Evolutionary conservation across 2,329 filamentous ascomycete species (phyloP).

Genomic region (Stachybotrys chartarum): DNA sequence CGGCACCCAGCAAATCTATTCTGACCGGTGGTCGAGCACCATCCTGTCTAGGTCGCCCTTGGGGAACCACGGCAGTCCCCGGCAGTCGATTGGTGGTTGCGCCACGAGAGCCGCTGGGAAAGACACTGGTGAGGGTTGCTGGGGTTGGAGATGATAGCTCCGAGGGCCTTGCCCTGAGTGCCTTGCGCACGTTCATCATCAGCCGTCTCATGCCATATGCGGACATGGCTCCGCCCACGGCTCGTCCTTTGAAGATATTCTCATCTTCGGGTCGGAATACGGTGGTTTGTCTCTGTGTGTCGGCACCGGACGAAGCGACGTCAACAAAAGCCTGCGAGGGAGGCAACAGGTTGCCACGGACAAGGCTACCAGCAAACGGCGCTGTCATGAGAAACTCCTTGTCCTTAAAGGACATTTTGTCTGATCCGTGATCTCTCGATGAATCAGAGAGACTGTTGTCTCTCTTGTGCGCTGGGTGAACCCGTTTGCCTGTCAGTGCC

Average conservation of each 20-base stretch:
- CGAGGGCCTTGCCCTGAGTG: constrained; percentile 57
- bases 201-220: constrained; percentile 77
- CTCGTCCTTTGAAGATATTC: constrained; percentile 36
- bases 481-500: constrained; percentile 50
- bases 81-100: constrained; percentile 52
- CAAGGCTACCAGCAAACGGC: constrained; percentile 73
- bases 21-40: constrained; percentile 50
- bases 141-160: constrained; percentile 32
- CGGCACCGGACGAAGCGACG: constrained; percentile 40
- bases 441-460: constrained; percentile 87
- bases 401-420: constrained; percentile 44
- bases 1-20: constrained; percentile 77
- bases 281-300: constrained; percentile 45
- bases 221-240: constrained; percentile 53
- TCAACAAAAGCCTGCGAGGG: constrained; percentile 78
- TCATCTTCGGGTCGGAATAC: constrained; percentile 34
- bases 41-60: constrained; percentile 37
- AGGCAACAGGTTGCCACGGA: constrained; percentile 77
- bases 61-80: constrained; percentile 53
- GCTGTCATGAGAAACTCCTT: constrained; percentile 53
- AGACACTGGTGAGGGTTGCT: constrained; percentile 39
- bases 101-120: constrained; percentile 41
- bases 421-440: constrained; percentile 57
- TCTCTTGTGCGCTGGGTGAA: constrained; percentile 64
- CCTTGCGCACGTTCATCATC: constrained; percentile 78